Evolutionary conservation across 139 green algal genomes (phyloP), one percentile per base, ranked within the genome.

Genomic region (Picochlorum costavermella): DNA sequence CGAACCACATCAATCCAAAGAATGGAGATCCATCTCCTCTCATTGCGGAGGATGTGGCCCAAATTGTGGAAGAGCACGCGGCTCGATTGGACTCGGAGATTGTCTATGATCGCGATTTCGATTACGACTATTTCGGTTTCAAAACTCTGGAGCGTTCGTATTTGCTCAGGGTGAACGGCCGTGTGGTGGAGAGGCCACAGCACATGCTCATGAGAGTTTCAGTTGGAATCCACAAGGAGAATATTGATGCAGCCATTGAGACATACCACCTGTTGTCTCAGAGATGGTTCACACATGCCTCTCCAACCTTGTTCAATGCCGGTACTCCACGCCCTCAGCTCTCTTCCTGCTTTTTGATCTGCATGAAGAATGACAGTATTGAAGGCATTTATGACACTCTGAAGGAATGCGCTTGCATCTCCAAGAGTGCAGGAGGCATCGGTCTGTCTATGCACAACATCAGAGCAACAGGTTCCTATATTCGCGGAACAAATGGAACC

Each of bases 101-200:
- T 63, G 92, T 97, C 56, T 99, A 99, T 74, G 90, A 98, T 72
- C 82, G 94, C 29, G 94, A 99, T 79, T 98, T 98, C 73, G 92
- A 98, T 73, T 99, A 98, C 65, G 94, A 99, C 77, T 99, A 97
- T 84, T 99, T 99, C 73, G 94, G 94, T 13, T 98, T 98, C 83
- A 98, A 99, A 89, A 99, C 94, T 0, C 83, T 99, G 63, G 94
- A 99, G 84, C 82, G 94, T 6, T 98, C 94, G 3, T 99, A 99
- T 81, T 80, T 99, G 61, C 86, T 99, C 55, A 79, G 88, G 23
- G 80, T 98, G n/a, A 90, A 96, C 70, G 90, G 88, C 63, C 80
- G 85, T 57, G 85, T 99, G n/a, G 81, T 98, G 37, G 94, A 99
- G 82, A 80, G 94, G 26, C 94, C 94, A 12, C 94, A 99, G 86